phyloP scores from a whole-genome alignment of 176 grass and related monocot genomes.

The Lolium multiflorum region DNA sequence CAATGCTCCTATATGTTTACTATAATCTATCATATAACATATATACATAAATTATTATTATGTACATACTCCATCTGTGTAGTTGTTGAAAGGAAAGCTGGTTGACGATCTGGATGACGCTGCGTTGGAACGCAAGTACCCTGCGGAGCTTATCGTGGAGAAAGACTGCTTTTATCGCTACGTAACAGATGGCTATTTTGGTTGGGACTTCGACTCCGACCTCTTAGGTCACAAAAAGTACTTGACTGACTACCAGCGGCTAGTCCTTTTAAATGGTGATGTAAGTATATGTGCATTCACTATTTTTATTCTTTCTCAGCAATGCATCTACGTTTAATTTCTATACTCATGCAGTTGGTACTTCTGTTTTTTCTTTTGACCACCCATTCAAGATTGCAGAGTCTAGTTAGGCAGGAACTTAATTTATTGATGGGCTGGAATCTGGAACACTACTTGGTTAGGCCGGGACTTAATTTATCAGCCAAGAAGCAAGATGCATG shows the following conservation, averaged over 20 bases:
- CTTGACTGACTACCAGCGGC: constrained; percentile 13
- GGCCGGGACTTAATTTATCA: no score
- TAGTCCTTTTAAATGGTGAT: not conserved
- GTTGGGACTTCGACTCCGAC: not conserved
- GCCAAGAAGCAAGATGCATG: no score
- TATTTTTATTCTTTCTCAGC: not conserved
- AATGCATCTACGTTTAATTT: not conserved
- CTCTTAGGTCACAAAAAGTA: not conserved
- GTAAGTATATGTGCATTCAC: not conserved
- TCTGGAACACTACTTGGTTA: no score
- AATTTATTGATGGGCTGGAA: no score
- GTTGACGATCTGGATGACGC: not conserved
- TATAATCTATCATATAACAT: not conserved
- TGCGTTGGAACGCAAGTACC: not conserved
- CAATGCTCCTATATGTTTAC: not conserved
- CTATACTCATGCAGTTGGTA: not conserved
- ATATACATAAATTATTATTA: not conserved
- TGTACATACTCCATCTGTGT: not conserved
- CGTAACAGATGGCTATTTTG: not conserved
- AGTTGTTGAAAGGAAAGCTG: not conserved
- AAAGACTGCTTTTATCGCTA: not conserved
- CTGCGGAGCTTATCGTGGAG: not conserved
- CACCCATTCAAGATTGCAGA: no score
- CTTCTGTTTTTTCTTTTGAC: not conserved
- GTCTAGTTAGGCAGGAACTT: no score